Evolutionary conservation across 2,329 filamentous ascomycete genomes (phyloP).

Genomic region (Epichloe aotearoae): DNA sequence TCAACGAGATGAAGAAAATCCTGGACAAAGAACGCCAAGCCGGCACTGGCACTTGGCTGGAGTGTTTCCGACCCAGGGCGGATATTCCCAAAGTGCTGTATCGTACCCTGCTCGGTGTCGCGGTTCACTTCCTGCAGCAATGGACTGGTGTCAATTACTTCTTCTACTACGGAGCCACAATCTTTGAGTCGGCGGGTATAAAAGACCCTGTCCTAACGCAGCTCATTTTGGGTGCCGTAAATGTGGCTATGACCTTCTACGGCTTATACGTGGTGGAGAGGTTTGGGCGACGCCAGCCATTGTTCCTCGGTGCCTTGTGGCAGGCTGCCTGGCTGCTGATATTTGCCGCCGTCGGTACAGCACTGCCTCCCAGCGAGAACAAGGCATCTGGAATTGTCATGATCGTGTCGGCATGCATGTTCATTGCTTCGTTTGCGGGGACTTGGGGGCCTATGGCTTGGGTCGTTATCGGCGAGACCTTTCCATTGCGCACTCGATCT

Average conservation of each 20-base stretch:
- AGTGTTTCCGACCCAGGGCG: constrained; percentile 45
- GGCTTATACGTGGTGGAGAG: constrained; percentile 57
- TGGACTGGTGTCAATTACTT: constrained; percentile 50
- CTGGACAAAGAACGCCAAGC: constrained; percentile 31
- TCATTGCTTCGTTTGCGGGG: constrained; percentile 56
- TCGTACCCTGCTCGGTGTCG: constrained; percentile 49
- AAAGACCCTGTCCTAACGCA: constrained; percentile 52
- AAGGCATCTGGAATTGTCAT: constrained; percentile 47
- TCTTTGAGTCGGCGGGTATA: constrained; percentile 55
- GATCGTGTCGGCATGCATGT: constrained; percentile 62
- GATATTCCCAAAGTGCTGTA: constrained; percentile 46
- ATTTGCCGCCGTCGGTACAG: constrained; percentile 46
- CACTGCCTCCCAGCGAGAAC: constrained; percentile 27
- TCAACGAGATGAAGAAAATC: constrained; percentile 36
- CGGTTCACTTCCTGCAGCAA: constrained; percentile 54
- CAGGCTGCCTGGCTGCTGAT: constrained; percentile 52
- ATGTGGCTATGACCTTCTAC: constrained; percentile 52
- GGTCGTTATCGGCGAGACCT: constrained; percentile 55
- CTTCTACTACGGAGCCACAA: constrained; percentile 52
- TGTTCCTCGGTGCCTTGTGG: constrained; percentile 55
- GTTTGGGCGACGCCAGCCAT: constrained; percentile 53
- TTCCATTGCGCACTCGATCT: constrained; percentile 41
- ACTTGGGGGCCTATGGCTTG: constrained; percentile 61
- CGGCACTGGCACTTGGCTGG: constrained; percentile 38
- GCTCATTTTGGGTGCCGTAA: constrained; percentile 55